A percentile compares a stretch with the other conserved stretches of the same genome.
Conservation (phyloP, 2,329 filamentous ascomycete species). For the Simplicillium sp. region DNA sequence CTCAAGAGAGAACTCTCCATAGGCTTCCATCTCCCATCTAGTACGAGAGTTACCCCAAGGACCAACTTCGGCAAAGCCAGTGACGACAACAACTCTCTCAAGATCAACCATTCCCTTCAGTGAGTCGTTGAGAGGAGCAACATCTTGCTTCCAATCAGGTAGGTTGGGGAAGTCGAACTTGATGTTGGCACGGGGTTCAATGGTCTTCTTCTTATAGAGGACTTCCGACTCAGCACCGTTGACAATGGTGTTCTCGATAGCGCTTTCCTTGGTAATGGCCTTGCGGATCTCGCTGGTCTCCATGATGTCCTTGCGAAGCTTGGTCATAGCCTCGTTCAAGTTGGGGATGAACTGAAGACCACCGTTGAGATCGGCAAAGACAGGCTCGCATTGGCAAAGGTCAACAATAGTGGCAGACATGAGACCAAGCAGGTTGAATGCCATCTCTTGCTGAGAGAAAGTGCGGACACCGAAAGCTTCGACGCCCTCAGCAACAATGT, state of each 20-base stretch:
- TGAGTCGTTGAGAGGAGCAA: conserved; percentile 77
- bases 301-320: conserved; percentile 86
- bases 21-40: conserved; percentile 98
- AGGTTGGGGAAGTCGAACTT: conserved; percentile 91
- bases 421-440: conserved; percentile 92
- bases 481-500: conserved; percentile 92
- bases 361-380: conserved; percentile 95
- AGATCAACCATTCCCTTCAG: conserved; percentile 98
- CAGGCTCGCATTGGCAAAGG: conserved; percentile 88
- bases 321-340: conserved; percentile 88
- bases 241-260: conserved; percentile 94
- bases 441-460: conserved; percentile 99
- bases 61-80: conserved; percentile 90
- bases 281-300: conserved; percentile 90
- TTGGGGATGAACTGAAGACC: conserved; percentile 96
- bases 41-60: conserved; percentile 98
- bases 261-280: conserved; percentile 90
- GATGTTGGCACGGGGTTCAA: conserved; percentile 93
- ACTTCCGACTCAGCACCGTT: conserved; percentile 89
- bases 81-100: conserved; percentile 95
- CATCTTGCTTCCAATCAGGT: conserved; percentile 84
- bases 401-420: conserved; percentile 94
- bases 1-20: conserved; percentile 93
- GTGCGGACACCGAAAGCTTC: conserved; percentile 95
- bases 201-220: conserved; percentile 87